These are phyloP conservation scores for Eucalyptus marginata DNA, from an alignment of 345 rosid genomes.

Conservation along the genomic window DNA sequence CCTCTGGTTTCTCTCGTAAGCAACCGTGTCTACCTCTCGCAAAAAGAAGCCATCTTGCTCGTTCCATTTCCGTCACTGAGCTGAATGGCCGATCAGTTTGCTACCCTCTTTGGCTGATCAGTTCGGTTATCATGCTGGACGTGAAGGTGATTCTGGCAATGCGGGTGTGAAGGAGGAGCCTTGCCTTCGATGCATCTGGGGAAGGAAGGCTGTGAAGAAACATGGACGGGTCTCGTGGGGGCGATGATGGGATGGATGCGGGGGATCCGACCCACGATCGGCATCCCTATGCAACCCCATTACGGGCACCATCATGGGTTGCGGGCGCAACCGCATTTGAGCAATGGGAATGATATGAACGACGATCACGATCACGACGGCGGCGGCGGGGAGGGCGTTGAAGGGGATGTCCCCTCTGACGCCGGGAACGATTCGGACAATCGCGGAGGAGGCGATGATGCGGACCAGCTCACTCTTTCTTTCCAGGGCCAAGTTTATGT, in stretches of 20 bases:
- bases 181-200: not conserved
- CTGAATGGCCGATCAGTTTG: not conserved
- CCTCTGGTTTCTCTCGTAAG: not conserved
- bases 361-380: slow-evolving; percentile 17
- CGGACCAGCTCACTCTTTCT: slow-evolving; percentile 61
- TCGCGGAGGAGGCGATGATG: slow-evolving; percentile 23
- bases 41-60: not conserved
- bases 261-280: slow-evolving; percentile 11
- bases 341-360: slow-evolving; percentile 22
- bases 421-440: slow-evolving; percentile 31
- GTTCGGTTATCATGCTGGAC: not conserved
- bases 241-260: slow-evolving; percentile 16
- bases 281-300: slow-evolving; percentile 24
- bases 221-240: slow-evolving; percentile 40
- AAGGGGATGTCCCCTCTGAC: slow-evolving; percentile 38
- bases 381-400: slow-evolving; percentile 14
- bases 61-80: not conserved
- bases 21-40: not conserved
- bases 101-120: not conserved
- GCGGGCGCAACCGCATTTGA: slow-evolving; percentile 4
- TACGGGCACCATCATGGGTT: slow-evolving; percentile 27
- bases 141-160: not conserved
- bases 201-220: not conserved
- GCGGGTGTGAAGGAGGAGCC: not conserved
- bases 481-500: slow-evolving; percentile 60